A percentile compares a stretch with the other conserved stretches of the same genome.
Conservation (phyloP, 73 alveolate species). For the Stentor coeruleus region DNA sequence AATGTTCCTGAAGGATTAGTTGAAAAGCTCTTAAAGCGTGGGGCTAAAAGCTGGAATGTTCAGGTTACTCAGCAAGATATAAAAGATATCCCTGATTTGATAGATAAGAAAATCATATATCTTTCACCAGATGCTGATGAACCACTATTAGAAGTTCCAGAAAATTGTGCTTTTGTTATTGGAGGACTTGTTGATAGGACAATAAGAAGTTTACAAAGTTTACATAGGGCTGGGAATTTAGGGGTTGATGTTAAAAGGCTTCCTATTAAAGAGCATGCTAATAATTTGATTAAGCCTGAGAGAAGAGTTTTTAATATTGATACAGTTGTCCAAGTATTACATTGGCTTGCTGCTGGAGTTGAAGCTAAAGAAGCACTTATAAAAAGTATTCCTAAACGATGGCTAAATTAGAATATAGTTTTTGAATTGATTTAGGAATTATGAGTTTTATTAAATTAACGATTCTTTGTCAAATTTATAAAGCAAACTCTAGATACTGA, state of each 20-base stretch:
- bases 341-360: background rate
- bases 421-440: too few relatives aligned
- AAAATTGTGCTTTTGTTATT: background rate
- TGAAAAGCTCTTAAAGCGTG: background rate
- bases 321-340: constrained; percentile 12
- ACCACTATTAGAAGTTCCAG: background rate
- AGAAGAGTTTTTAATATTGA: constrained; percentile 11
- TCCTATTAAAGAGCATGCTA: background rate
- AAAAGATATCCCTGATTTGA: background rate
- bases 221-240: background rate
- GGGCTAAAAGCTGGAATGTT: background rate
- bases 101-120: background rate
- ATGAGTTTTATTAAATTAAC: too few relatives aligned
- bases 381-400: background rate
- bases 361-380: constrained; percentile 15
- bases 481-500: too few relatives aligned
- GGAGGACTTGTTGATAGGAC: constrained; percentile 34
- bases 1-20: background rate
- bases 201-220: background rate
- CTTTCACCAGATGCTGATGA: constrained; percentile 32
- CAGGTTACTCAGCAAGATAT: constrained; percentile 3
- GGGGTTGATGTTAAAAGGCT: background rate
- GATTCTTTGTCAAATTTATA: too few relatives aligned
- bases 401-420: too few relatives aligned
- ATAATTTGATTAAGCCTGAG: background rate